Evolutionary conservation across 2,329 filamentous ascomycete genomes (phyloP), one percentile per base, ranked within the genome.

Genomic region (Penicillium sp.): DNA sequence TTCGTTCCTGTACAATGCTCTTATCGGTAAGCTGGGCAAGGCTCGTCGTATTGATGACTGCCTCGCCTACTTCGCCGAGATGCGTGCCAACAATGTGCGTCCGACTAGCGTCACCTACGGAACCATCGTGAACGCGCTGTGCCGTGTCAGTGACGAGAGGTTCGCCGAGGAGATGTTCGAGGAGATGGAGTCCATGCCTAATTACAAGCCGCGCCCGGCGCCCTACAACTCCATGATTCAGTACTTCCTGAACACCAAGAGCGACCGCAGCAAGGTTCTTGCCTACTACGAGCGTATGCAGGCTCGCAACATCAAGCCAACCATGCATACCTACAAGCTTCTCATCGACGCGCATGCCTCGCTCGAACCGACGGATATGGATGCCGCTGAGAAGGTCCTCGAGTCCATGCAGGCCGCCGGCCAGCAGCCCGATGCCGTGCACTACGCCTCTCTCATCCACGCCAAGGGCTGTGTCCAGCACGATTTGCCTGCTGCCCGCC

Each of bases 141-240:
- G 91, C 79, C 88, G 93, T 62, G 93, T 97, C 48, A 95, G 90
- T 59, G 93, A 98, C 62, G 92, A 97, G 75, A 95, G 92, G 66
- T 95, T 96, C 68, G 93, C 93, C 25, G 93, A 96, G 66, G 90
- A 97, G 72, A 83, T 97, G 62, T 98, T 98, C 66, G 90, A 97
- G 66, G 93, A 98, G 76, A 98, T 98, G 93, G 93, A 98, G 76
- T 83, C 86, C 41, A 95, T 95, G 86, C 87, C 90, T 49, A 98
- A 98, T 77, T 98, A 98, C 81, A 97, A 96, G 78, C 89, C 93
- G 35, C 87, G 93, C 8, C 91, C 93, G 24, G 93, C 93, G 23
- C 93, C 93, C 0, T 98, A 98, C 79, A 96, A 98, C 78, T 95
- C 89, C 72, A 88, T 98, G 84, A 98, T 98, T 83, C 93, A 98